Percentiles rank a stretch among this genome's conserved stretches.
phyloP scores from a whole-genome alignment of 345 rosid genomes.

The Triadica sebifera region DNA sequence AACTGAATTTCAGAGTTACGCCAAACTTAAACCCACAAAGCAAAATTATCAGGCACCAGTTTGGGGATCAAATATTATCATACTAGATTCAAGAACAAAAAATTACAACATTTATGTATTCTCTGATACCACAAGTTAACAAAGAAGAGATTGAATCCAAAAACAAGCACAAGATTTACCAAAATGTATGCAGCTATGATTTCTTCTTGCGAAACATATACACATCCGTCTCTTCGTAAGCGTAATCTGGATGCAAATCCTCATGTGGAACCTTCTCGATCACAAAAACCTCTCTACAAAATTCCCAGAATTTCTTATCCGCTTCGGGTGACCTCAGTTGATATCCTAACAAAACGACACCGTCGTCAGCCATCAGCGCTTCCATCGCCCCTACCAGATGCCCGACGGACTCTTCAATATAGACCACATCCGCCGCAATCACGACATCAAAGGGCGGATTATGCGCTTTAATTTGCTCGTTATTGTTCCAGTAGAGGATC shows the following conservation, averaged over 20 bases:
- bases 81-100: background rate
- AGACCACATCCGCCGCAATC: constrained; percentile 84
- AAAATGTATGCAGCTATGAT: constrained; percentile 9
- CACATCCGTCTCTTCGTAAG: constrained; percentile 76
- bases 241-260: constrained; percentile 80
- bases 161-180: constrained; percentile 1
- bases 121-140: background rate
- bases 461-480: constrained; percentile 54
- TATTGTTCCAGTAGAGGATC: constrained; percentile 63
- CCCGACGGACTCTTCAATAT: constrained; percentile 66
- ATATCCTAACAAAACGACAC: constrained; percentile 70
- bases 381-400: constrained; percentile 70
- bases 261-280: constrained; percentile 79
- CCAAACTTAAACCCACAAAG: background rate
- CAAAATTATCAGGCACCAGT: background rate
- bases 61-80: background rate
- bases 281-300: constrained; percentile 53
- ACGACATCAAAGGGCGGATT: constrained; percentile 81
- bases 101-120: background rate
- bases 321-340: constrained; percentile 92
- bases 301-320: constrained; percentile 75
- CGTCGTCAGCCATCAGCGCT: constrained; percentile 61
- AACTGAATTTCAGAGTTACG: background rate
- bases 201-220: constrained; percentile 68
- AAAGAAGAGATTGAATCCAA: background rate